Base-by-base conservation (phyloP, 345 rosid genomes). In the Orychophragmus violaceus region DNA sequence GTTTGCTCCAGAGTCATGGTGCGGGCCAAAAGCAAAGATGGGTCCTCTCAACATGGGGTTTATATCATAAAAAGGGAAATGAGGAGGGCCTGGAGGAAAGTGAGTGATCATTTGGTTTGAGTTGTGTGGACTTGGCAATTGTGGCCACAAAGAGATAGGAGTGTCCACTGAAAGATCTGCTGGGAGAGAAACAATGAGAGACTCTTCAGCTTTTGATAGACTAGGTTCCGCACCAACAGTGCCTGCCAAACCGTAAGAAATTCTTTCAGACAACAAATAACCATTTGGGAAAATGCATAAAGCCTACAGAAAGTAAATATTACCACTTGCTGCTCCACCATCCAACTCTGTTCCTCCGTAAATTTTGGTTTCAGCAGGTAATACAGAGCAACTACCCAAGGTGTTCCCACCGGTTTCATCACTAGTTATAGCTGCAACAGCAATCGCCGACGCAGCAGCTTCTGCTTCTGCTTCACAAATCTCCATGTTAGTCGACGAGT, bases 161-260 rank as follows among this genome's bases (percentile, higher is more conserved):
- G 83, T 95, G 61, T 95, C 99, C 51, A 91, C 89, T 55, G 96
- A 89, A 35, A 95, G 96, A 80, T 95, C 99, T 52, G 95, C 96
- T 21, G 97, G 99, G 54, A 95, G 95, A 62, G 99, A 79, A 36
- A 94, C 90, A 76, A 72, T 84, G 37, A 94, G 81, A 62, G 96
- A 80, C 72, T 95, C 95, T 78, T 91, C 99, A 25, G 81, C 84
- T 70, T 82, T 87, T 33, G 91, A 82, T 60, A 72, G 89, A 80
- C 80, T 77, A 58, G 81, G 78, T 25, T 83, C 82, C 72, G 79
- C 84, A 69, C 73, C 77, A 66, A 69, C 77, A 25, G 70, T 72
- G 52, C 79, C 97, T 85, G 82, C 72, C 70, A 81, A 75, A 59
- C 46, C 50, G 32, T 50, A 42, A 51, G 51, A 21, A 50, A 12